Evolutionary conservation across 805 yeast genomes (phyloP).

Genomic region (Candida nitratophila): DNA sequence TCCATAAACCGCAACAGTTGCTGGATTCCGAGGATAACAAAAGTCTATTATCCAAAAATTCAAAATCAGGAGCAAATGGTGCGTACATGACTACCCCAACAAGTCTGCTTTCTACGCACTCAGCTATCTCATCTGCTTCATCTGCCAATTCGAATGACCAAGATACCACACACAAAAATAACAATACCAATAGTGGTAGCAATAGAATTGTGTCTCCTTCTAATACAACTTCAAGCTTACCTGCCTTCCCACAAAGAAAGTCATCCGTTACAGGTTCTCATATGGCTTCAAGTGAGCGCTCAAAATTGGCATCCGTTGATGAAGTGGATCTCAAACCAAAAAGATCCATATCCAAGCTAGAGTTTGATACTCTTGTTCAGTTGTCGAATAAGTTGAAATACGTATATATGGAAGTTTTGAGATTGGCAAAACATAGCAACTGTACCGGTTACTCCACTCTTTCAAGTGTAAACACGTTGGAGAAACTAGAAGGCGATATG

Average conservation of each 20-base stretch:
- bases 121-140: too few relatives aligned
- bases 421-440: not conserved
- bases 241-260: not conserved
- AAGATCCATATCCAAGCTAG: not conserved
- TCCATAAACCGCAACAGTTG: constrained; percentile 4
- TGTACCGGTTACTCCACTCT: not conserved
- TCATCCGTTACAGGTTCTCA: not conserved
- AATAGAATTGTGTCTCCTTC: not conserved
- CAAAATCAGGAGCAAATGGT: not conserved
- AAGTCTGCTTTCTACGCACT: too few relatives aligned
- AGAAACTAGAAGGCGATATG: not conserved
- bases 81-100: too few relatives aligned
- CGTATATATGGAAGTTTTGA: not conserved
- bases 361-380: not conserved
- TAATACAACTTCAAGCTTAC: not conserved
- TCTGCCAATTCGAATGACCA: too few relatives aligned
- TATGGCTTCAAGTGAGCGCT: not conserved
- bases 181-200: not conserved
- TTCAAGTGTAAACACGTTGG: not conserved
- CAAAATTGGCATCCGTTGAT: not conserved
- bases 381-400: not conserved
- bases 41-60: not conserved
- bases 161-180: not conserved
- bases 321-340: not conserved
- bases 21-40: constrained; percentile 3